Conservation (phyloP, 179 eudicot genomes). For the Carnegiea gigantea region DNA sequence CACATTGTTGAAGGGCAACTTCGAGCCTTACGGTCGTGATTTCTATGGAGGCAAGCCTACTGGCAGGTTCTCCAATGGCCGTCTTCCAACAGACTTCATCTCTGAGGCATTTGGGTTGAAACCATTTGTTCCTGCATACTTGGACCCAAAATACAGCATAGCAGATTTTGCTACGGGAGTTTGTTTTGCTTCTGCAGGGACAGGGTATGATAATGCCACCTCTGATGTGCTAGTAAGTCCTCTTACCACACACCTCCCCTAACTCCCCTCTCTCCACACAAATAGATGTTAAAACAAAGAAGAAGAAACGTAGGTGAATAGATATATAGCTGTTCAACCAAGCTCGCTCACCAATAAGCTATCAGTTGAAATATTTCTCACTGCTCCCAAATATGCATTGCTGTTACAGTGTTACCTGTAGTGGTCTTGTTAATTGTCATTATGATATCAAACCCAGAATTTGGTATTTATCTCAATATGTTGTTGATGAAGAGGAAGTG, state of each 20-base stretch:
- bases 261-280: no score
- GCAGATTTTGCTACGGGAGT: conserved; percentile 36
- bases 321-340: no score
- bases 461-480: conserved; percentile 10
- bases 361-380: not conserved
- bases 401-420: no score
- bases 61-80: conserved; percentile 41
- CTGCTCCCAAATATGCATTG: not conserved
- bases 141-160: conserved; percentile 33
- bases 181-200: conserved; percentile 44
- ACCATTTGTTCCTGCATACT: conserved; percentile 32
- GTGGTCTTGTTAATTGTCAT: not conserved
- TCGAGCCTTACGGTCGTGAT: conserved; percentile 68
- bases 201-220: conserved; percentile 39
- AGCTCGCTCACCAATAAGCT: not conserved
- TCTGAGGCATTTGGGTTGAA: conserved; percentile 38
- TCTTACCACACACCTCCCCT: not conserved
- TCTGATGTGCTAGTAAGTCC: conserved; percentile 36
- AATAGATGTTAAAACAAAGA: no score
- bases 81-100: conserved; percentile 39
- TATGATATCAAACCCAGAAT: conserved; percentile 27
- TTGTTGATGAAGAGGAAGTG: not conserved
- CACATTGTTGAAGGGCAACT: conserved; percentile 58
- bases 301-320: not conserved
- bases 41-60: conserved; percentile 52